Evolutionary conservation across 2,329 filamentous ascomycete species (phyloP), one percentile per base, ranked within the genome.

Genomic region (Elsinoe necatrix): DNA sequence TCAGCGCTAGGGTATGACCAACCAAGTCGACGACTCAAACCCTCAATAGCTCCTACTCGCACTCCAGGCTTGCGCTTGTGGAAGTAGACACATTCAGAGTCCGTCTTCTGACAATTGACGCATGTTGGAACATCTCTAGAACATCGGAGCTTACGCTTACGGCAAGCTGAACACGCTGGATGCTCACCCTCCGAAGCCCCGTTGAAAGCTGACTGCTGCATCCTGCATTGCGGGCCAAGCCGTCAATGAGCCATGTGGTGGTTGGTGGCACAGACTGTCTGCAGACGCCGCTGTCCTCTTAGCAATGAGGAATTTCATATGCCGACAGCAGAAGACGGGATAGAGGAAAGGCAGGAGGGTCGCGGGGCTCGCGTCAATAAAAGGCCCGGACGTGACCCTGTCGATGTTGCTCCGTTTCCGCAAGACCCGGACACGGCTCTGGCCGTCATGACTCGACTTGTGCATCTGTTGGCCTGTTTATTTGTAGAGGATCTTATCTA

Each of bases 51-150:
- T 21, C 54, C 54, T n/a, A 34, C 34, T 25, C 43, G 16, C 18
- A 56, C 41, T 11, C 54, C 54, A 14, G 54, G 54, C 34, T 56
- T 56, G 16, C 34, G n/a, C 42, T 48, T 56, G 37, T 34, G 54
- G 21, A 47, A 42, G 31, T 56, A 56, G 23, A 56, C 41, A 29
- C 54, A 56, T 47, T 47, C 54, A 11, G 27, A 31, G 27, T 34
- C 45, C n/a, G 45, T 50, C 29, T 50, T 50, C 25, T 34, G 45
- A 21, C 45, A 50, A 20, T 50, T 50, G 45, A 34, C 45, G 8
- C 45, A 50, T 50, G 45, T 50, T 18, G 45, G 45, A 8, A 50
- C 12, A 34, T 50, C 45, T 50, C 45, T 50, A 1, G 45, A 50
- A 25, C 45, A 50, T 11, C 45, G 45, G 20, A 50, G 45, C 45